A percentile compares a stretch with the other conserved stretches of the same genome.
Conservation (phyloP, 2,329 filamentous ascomycete genomes). For the Diaporthe sp. region DNA sequence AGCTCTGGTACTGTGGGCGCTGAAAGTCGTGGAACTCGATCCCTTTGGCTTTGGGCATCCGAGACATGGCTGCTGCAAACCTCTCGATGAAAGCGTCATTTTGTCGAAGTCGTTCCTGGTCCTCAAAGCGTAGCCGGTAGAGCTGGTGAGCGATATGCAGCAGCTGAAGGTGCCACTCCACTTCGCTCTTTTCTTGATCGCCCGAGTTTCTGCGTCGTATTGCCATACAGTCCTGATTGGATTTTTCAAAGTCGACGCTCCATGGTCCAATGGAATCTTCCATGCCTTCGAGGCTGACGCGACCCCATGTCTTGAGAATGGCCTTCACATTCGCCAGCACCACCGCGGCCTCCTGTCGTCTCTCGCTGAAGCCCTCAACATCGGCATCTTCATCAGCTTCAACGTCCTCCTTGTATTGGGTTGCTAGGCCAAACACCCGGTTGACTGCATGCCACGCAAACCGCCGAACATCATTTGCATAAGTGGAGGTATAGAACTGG, state of each 20-base stretch:
- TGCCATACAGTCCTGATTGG: slow-evolving; percentile 17
- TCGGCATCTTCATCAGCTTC: not conserved
- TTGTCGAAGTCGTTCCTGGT: slow-evolving; percentile 29
- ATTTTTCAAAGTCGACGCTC: slow-evolving; percentile 9
- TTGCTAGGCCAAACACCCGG: not conserved
- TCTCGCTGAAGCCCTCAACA: not conserved
- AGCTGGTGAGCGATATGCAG: slow-evolving; percentile 30
- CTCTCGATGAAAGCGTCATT: slow-evolving; percentile 26
- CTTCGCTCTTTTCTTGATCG: not conserved
- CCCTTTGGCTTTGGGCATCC: slow-evolving; percentile 30
- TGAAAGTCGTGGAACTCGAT: slow-evolving; percentile 37
- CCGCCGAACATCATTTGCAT: slow-evolving; percentile 6
- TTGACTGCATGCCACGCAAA: slow-evolving; percentile 35
- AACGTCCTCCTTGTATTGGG: slow-evolving; percentile 6
- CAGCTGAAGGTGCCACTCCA: not conserved
- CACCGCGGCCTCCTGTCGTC: not conserved
- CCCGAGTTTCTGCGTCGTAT: slow-evolving; percentile 19
- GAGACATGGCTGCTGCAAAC: slow-evolving; percentile 30
- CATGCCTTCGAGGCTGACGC: not conserved
- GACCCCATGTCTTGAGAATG: slow-evolving; percentile 29
- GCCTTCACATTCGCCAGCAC: slow-evolving; percentile 28
- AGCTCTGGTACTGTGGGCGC: too few relatives aligned
- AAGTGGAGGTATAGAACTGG: slow-evolving; percentile 4
- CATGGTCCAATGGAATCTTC: not conserved
- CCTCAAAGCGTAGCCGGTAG: slow-evolving; percentile 28